Conservation (phyloP, 2,329 filamentous ascomycete species). For the Diaporthe longicolla region DNA sequence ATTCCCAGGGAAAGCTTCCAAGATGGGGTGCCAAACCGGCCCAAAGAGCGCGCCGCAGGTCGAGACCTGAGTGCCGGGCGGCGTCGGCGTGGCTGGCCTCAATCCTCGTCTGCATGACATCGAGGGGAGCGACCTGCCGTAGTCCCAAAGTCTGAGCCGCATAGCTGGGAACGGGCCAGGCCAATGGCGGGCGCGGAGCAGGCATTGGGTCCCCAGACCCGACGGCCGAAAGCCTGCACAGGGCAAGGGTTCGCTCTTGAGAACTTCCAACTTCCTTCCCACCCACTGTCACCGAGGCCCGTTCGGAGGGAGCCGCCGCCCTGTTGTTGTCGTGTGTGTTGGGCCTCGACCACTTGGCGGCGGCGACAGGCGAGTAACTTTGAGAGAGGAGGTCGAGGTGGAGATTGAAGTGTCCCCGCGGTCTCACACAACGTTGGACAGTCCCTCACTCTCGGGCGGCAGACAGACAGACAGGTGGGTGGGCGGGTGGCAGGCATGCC, state of each 20-base stretch:
- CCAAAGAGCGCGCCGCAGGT: background rate
- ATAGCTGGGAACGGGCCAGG: slow-evolving; percentile 24
- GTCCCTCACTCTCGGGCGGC: slow-evolving; percentile 13
- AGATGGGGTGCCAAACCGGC: background rate
- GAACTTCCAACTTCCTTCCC: background rate
- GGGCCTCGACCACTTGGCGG: slow-evolving; percentile 23
- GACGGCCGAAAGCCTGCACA: slow-evolving; percentile 25
- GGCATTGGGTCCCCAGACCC: background rate
- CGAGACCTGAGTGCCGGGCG: slow-evolving; percentile 3
- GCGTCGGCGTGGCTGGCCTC: slow-evolving; percentile 17
- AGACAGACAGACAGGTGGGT: background rate
- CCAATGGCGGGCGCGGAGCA: slow-evolving; percentile 25
- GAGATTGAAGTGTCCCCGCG: slow-evolving; percentile 27
- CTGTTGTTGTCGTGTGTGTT: no score
- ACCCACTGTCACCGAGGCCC: background rate
- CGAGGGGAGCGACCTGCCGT: slow-evolving; percentile 22
- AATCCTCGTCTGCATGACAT: slow-evolving; percentile 26
- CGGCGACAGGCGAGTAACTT: background rate
- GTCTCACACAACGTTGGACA: slow-evolving; percentile 22
- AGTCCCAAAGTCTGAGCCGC: slow-evolving; percentile 33
- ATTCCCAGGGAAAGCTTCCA: slow-evolving; percentile 12
- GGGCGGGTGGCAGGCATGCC: no score
- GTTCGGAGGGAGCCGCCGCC: slow-evolving; percentile 19
- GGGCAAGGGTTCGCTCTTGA: slow-evolving; percentile 23
- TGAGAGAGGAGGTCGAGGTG: background rate